Percentiles rank a stretch among this genome's conserved stretches.
Conservation (phyloP, 2,329 filamentous ascomycete genomes). For the Ceratocystis huliohia region DNA sequence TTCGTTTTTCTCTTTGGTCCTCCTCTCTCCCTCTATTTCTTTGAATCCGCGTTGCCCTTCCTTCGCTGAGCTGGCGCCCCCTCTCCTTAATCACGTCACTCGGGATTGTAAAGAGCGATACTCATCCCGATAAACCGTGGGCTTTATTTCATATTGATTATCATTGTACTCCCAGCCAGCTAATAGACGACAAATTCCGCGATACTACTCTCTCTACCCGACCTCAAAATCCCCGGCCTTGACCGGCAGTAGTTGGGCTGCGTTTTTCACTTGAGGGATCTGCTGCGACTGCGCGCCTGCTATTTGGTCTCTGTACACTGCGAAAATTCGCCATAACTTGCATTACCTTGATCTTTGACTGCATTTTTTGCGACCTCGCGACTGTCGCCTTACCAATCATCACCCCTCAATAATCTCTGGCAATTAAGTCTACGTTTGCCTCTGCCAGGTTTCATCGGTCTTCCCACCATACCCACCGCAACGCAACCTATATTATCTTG, state of each 20-base stretch:
- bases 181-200: neutral
- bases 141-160: neutral
- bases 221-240: neutral
- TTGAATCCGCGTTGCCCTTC: neutral
- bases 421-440: neutral
- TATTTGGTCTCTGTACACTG: neutral
- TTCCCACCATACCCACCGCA: neutral
- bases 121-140: neutral
- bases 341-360: neutral
- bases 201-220: neutral
- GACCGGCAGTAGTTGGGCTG: neutral
- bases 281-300: neutral
- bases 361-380: slow-evolving; percentile 3
- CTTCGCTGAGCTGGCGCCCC: slow-evolving; percentile 9
- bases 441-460: neutral
- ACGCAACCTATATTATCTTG: neutral
- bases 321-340: neutral
- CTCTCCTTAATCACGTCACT: slow-evolving; percentile 11
- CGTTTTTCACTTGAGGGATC: neutral
- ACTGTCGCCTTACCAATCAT: neutral
- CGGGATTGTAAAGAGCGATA: slow-evolving; percentile 1
- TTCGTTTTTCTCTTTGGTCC: slow-evolving; percentile 8
- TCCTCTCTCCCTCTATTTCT: neutral
- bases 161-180: neutral
- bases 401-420: neutral